Percentiles rank a stretch among this genome's conserved stretches.
phyloP scores from a whole-genome alignment of 2,329 filamentous ascomycete species.

The Cytospora schulzeri region DNA sequence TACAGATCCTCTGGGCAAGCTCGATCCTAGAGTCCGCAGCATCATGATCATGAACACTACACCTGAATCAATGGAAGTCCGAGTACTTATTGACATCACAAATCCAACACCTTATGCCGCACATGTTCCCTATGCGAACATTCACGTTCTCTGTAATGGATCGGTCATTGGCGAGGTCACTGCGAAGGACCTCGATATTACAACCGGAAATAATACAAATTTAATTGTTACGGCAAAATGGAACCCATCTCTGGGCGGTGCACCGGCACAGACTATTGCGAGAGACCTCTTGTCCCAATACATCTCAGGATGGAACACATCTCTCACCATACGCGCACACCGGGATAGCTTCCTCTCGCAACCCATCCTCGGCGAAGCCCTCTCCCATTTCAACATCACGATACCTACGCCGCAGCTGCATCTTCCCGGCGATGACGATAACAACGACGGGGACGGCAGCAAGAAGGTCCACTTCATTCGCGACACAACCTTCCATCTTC shows the following conservation, averaged over 20 bases:
- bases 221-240: conserved; percentile 70
- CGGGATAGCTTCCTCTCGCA: conserved; percentile 71
- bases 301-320: conserved; percentile 85
- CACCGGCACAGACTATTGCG: conserved; percentile 62
- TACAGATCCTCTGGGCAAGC: conserved; percentile 46
- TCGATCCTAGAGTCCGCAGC: conserved; percentile 67
- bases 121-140: conserved; percentile 75
- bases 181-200: conserved; percentile 63
- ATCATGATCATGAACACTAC: conserved; percentile 75
- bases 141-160: conserved; percentile 74
- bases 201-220: conserved; percentile 71
- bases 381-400: conserved; percentile 72
- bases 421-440: conserved; percentile 49
- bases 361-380: conserved; percentile 70
- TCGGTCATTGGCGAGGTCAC: conserved; percentile 76
- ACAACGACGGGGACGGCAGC: conserved; percentile 40
- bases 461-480: conserved; percentile 72
- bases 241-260: conserved; percentile 70
- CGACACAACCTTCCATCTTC: conserved; percentile 82
- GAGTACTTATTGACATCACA: conserved; percentile 76
- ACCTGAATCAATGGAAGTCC: conserved; percentile 68
- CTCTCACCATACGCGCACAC: conserved; percentile 73
- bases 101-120: conserved; percentile 91
- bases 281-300: conserved; percentile 80
- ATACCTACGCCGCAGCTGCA: conserved; percentile 70